Evolutionary conservation across 805 yeast species (phyloP).

Genomic region (Teunomyces lycoperdinae): DNA sequence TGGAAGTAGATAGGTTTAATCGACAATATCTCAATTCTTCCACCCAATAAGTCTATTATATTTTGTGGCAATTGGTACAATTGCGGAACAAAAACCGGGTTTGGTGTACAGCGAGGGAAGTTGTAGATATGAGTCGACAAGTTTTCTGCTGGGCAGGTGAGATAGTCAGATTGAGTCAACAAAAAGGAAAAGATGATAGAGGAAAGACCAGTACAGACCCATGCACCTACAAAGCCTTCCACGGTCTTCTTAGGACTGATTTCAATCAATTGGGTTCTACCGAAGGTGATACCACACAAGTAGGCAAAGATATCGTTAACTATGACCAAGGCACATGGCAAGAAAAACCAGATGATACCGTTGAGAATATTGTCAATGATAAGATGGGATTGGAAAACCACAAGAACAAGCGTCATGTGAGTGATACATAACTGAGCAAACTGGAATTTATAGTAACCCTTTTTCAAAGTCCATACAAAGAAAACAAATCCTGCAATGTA

Average conservation of each 20-base stretch:
- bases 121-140: slow-evolving; percentile 61
- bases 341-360: slow-evolving; percentile 91
- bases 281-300: slow-evolving; percentile 94
- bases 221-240: slow-evolving; percentile 96
- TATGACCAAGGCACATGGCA: slow-evolving; percentile 89
- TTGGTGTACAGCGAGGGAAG: slow-evolving; percentile 70
- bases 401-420: slow-evolving; percentile 87
- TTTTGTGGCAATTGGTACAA: slow-evolving; percentile 71
- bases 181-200: slow-evolving; percentile 65
- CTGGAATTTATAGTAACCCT: slow-evolving; percentile 87
- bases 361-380: slow-evolving; percentile 84
- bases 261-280: slow-evolving; percentile 85
- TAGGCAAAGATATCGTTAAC: slow-evolving; percentile 96
- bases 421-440: slow-evolving; percentile 92
- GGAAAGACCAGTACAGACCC: slow-evolving; percentile 85
- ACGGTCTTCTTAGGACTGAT: slow-evolving; percentile 97
- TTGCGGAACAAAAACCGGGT: slow-evolving; percentile 86
- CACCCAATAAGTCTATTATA: slow-evolving; percentile 43
- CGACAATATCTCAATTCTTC: slow-evolving; percentile 48
- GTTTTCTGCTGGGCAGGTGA: slow-evolving; percentile 84
- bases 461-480: slow-evolving; percentile 84
- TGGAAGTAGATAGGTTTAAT: slow-evolving; percentile 90
- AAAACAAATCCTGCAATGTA: slow-evolving; percentile 86
- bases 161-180: slow-evolving; percentile 62
- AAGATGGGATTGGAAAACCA: slow-evolving; percentile 91